Conservation (phyloP, 352 stramenopile species). For the Pythium coloratum region DNA sequence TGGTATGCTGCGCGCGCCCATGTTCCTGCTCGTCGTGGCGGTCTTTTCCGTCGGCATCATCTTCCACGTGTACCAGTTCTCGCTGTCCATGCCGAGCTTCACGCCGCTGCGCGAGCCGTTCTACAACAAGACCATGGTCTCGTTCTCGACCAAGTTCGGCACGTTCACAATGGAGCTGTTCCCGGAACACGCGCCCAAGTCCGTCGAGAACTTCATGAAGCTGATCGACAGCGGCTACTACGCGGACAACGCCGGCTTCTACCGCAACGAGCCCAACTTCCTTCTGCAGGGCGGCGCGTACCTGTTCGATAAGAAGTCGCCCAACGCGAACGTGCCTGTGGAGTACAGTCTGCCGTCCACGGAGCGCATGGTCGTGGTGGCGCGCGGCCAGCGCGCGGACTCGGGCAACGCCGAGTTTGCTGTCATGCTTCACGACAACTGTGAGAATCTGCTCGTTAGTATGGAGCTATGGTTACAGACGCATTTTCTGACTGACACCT, state of each 20-base stretch:
- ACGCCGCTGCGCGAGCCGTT: slow-evolving; percentile 60
- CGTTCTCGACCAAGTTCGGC: slow-evolving; percentile 77
- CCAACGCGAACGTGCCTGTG: slow-evolving; percentile 65
- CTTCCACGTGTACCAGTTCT: slow-evolving; percentile 71
- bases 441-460: slow-evolving; percentile 26
- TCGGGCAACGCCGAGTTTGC: slow-evolving; percentile 83
- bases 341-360: slow-evolving; percentile 78
- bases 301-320: slow-evolving; percentile 68
- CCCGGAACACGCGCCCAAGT: slow-evolving; percentile 73
- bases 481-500: neutral
- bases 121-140: slow-evolving; percentile 80
- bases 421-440: slow-evolving; percentile 87
- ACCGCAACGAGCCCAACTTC: slow-evolving; percentile 84
- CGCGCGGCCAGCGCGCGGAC: slow-evolving; percentile 60
- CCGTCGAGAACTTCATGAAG: slow-evolving; percentile 68
- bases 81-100: slow-evolving; percentile 27
- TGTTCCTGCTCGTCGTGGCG: slow-evolving; percentile 35
- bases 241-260: slow-evolving; percentile 73
- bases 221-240: slow-evolving; percentile 71
- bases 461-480: neutral
- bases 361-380: slow-evolving; percentile 83
- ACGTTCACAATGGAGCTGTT: slow-evolving; percentile 81
- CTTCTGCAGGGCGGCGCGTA: slow-evolving; percentile 77
- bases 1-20: slow-evolving; percentile 24
- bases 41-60: slow-evolving; percentile 61